Evolutionary conservation across 2,329 filamentous ascomycete species (phyloP).

Genomic region (Seiridium cupressi): DNA sequence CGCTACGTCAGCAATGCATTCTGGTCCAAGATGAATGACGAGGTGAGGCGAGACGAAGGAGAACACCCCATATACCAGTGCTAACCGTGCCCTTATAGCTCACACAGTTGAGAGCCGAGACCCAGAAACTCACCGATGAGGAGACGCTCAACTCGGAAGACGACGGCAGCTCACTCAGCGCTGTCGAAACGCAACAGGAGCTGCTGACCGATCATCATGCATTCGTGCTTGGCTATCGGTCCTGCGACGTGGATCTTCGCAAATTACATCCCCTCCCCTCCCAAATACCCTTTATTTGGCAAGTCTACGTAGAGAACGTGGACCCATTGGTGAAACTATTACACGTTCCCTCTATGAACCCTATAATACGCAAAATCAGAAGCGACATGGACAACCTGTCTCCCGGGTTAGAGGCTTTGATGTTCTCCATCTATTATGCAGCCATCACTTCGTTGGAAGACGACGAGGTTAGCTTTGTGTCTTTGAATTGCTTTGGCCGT

Average conservation of each 20-base stretch:
- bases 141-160: slow-evolving; percentile 59
- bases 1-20: slow-evolving; percentile 76
- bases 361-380: slow-evolving; percentile 59
- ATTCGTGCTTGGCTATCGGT: slow-evolving; percentile 73
- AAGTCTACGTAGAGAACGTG: slow-evolving; percentile 70
- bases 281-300: slow-evolving; percentile 67
- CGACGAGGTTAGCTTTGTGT: slow-evolving; percentile 45
- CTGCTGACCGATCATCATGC: slow-evolving; percentile 58
- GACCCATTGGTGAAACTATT: slow-evolving; percentile 71
- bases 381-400: slow-evolving; percentile 57
- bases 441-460: slow-evolving; percentile 59
- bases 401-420: slow-evolving; percentile 56
- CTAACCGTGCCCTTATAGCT: slow-evolving; percentile 26
- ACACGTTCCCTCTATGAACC: slow-evolving; percentile 66
- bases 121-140: slow-evolving; percentile 45
- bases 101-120: slow-evolving; percentile 47
- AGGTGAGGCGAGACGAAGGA: slow-evolving; percentile 44
- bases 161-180: slow-evolving; percentile 53
- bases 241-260: slow-evolving; percentile 64
- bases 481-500: neutral
- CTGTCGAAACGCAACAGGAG: slow-evolving; percentile 31
- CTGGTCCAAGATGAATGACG: slow-evolving; percentile 73
- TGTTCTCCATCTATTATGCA: slow-evolving; percentile 62
- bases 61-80: neutral
- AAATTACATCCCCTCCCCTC: slow-evolving; percentile 64